Base-by-base conservation (phyloP, 495 filamentous ascomycete genomes). In the Neohortaea acidophila region DNA sequence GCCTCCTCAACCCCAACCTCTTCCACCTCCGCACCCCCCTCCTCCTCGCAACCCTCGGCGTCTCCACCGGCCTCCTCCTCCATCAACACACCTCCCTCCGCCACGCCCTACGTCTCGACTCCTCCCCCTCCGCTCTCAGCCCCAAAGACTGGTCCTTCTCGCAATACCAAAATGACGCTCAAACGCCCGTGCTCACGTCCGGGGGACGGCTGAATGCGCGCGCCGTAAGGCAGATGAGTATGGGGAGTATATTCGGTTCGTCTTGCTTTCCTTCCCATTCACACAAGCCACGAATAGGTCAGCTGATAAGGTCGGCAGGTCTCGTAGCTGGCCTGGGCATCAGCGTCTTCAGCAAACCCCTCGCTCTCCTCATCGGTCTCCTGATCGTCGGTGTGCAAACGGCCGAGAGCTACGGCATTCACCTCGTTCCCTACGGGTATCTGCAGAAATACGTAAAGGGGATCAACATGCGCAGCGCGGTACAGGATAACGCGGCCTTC, bases 331-430 rank as follows among this genome's bases (percentile, higher is more conserved):
- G 84, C 2, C 52, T 87, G 14, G 65, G 79, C 4, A 65, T 92
- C 38, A 68, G 72, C 48, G 67, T 79, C 27, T 87, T 92, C 57
- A 85, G 79, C 30, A 71, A 69, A 51, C 75, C 73, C 3, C 54
- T 92, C 48, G 79, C 81, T 6, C 54, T 86, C 23, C 51, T 92
- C 22, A 52, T 85, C 9, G 81, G 84, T 0, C 59, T 89, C 38
- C 61, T 73, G 4, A 65, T 87, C 41, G 68, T 86, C 18, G 54
- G 73, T 15, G 39, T 47, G 13, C 53, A 87, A 77, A 75, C 70
- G 46, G 70, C 79, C 25, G 73, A 81, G 19, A 71, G 67, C 27
- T 77, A 77, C 43, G 84, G 84, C 12, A 75, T 86, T 45, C 73
- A 82, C 50, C 44, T 89, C 22, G 47, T 92, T 47, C 69, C 79